Base-by-base conservation (phyloP, 495 filamentous ascomycete species). In the Schizothecium vesticola region DNA sequence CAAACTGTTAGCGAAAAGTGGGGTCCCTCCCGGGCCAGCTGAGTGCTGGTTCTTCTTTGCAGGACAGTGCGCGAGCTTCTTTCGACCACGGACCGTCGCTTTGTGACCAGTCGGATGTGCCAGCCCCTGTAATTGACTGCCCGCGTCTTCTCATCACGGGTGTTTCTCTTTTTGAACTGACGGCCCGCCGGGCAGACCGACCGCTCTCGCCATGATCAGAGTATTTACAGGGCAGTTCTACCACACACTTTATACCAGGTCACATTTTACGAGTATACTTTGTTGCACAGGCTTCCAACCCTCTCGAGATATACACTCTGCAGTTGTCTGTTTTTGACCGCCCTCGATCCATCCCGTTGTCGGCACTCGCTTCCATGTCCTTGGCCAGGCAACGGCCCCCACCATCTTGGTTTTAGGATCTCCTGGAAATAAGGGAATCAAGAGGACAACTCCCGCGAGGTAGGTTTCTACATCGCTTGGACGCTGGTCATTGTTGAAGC, bases 341-440 rank as follows among this genome's bases (percentile, higher is more conserved):
- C 6, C 57, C 57, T 28, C 57, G 26, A 8, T 36, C 33, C 12
- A 12, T 36, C 12, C 33, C 33, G 12, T 16, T 36, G 33, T 36
- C 33, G 33, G 13, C 4, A 36, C 28, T 64, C 62, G 62, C 62
- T 64, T 64, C 16, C 36, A 51, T 7, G 62, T 23, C 33, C 63
- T 55, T 28, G 25, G 57, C 63, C 63, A 65, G 63, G 63, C 63
- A 65, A 59, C 63, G 26, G 22, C 33, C 22, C 36, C 23, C 24
- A n/a, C 55, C 23, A 51, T 51, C 36, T 19, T 19, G 36, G 16
- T 13, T 36, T 33, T 13, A 19, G 13, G 19, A 16, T 43, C 36
- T 4, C 13, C 16, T 43, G 36, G 3, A 43, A 5, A 5, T 19
- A 13, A 43, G 36, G 3, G 19, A 5, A 5, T 19, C 36, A 43